Evolutionary conservation across 2,329 filamentous ascomycete species (phyloP), one percentile per base, ranked within the genome.

Genomic region (Escovopsis sp.): DNA sequence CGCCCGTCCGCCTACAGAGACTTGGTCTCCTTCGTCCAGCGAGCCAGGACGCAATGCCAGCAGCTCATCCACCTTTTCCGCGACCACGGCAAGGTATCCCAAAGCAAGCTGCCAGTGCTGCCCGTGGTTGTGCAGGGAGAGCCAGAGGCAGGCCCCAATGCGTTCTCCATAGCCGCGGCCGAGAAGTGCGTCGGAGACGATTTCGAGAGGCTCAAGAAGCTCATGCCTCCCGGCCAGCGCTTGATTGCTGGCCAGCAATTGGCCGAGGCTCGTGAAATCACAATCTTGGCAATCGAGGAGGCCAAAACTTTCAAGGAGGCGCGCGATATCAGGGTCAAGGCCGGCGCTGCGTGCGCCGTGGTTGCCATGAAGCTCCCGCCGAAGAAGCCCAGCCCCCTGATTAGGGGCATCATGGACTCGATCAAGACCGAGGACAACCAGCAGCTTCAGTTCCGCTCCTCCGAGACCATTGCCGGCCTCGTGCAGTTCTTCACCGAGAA

Each of bases 361-460:
- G 83, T 98, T 39, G 82, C 87, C n/a, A 79, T 96, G 64, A 77
- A 79, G 44, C 72, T 83, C 27, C 72, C 95, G 9, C 89, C 93
- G 0, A 96, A 94, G 73, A 96, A 94, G 58, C 87, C 89, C 9
- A 87, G 85, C 47, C 76, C 81, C 14, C 77, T 94, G 11, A 98
- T 98, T 64, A 95, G 94, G 63, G 85, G 80, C 2, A 84, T 98
- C 61, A 98, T 98, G 91, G 91, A 98, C 59, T 96, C 89, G 54
- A 76, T 98, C 55, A 98, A 96, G 63, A 80, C 79, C 32, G 93
- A 98, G 57, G 91, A 95, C 53, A 96, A 93, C 53, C 63, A 81
- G 25, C 84, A 91, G 50, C 69, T 98, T 2, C 91, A 98, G 58
- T 77, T 76, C 51, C 82, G 89, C 20, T 94, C 89, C 25, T 85